These are phyloP conservation scores for Talaromyces sp. DNA, from an alignment of 2,329 filamentous ascomycete genomes.

Conservation along the genomic window DNA sequence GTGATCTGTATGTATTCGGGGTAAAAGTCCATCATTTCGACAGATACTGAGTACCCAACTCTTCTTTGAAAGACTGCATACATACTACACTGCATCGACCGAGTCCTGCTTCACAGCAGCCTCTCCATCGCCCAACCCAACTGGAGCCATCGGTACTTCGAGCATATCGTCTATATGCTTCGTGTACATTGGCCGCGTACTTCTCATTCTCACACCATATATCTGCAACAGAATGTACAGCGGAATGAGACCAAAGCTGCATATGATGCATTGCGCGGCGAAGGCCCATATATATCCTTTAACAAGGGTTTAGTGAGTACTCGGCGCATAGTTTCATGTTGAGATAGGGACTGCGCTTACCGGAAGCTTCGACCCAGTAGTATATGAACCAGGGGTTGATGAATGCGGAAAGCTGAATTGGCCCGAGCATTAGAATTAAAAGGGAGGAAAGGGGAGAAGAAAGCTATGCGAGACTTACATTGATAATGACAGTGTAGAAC, in stretches of 20 bases:
- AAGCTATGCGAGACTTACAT: conserved; percentile 36
- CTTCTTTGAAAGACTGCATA: not conserved
- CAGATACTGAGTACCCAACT: not conserved
- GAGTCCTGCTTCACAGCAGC: not conserved
- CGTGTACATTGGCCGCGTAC: conserved; percentile 3
- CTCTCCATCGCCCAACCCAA: not conserved
- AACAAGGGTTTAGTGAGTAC: not conserved
- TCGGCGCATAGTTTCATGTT: not conserved
- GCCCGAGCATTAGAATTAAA: not conserved
- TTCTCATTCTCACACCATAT: not conserved
- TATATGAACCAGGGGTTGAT: conserved; percentile 15
- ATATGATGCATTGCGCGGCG: conserved; percentile 11
- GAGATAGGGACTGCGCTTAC: not conserved
- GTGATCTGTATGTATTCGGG: not conserved
- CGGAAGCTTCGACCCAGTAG: conserved; percentile 9
- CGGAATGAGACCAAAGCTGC: conserved; percentile 11
- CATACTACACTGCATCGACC: not conserved
- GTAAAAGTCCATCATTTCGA: not conserved
- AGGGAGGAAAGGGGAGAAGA: not conserved
- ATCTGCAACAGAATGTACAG: conserved; percentile 4
- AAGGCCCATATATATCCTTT: conserved; percentile 10
- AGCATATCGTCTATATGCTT: conserved; percentile 7
- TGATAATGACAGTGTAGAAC: conserved; percentile 57
- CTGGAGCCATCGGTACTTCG: not conserved
- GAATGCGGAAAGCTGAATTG: conserved; percentile 7